Conservation (phyloP, 768 basidiomycete genomes). For the Phallus indusiatus region DNA sequence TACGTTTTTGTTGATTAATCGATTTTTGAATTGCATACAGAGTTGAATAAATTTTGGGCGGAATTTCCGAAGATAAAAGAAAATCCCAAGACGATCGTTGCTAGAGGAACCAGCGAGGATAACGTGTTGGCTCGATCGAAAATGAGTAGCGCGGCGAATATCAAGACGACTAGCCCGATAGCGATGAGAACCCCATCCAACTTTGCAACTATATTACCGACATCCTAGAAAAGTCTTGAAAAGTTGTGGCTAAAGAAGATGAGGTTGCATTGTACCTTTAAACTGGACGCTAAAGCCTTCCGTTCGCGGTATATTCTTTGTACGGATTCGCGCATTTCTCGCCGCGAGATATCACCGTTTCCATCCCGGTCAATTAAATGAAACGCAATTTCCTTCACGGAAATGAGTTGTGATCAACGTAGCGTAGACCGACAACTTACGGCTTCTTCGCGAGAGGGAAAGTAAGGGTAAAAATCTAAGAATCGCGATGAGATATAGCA, state of each 20-base stretch:
- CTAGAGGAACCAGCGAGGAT: slow-evolving; percentile 66
- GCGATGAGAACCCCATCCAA: slow-evolving; percentile 65
- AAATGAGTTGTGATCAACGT: background rate
- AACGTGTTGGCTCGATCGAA: slow-evolving; percentile 61
- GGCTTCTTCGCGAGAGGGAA: slow-evolving; percentile 60
- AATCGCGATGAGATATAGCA: slow-evolving; percentile 1
- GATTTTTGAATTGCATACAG: slow-evolving; percentile 31
- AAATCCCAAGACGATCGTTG: slow-evolving; percentile 73
- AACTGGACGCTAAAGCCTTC: slow-evolving; percentile 56
- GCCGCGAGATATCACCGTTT: slow-evolving; percentile 72
- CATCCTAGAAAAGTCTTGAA: slow-evolving; percentile 37
- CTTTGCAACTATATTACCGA: slow-evolving; percentile 64
- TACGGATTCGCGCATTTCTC: slow-evolving; percentile 77
- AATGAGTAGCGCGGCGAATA: slow-evolving; percentile 66
- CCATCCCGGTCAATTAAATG: slow-evolving; percentile 67
- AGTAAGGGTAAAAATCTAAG: slow-evolving; percentile 71
- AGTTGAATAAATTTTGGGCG: slow-evolving; percentile 70
- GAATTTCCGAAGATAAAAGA: slow-evolving; percentile 82
- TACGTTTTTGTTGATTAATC: background rate
- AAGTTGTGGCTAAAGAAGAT: background rate
- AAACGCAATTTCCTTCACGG: slow-evolving; percentile 52
- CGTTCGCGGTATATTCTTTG: slow-evolving; percentile 73
- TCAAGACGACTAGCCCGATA: slow-evolving; percentile 44
- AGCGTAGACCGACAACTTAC: slow-evolving; percentile 28
- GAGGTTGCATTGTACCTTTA: slow-evolving; percentile 40